These are phyloP conservation scores for Eutreptiella sp. DNA, from an alignment of 208 protist species.

Conservation along the genomic window DNA sequence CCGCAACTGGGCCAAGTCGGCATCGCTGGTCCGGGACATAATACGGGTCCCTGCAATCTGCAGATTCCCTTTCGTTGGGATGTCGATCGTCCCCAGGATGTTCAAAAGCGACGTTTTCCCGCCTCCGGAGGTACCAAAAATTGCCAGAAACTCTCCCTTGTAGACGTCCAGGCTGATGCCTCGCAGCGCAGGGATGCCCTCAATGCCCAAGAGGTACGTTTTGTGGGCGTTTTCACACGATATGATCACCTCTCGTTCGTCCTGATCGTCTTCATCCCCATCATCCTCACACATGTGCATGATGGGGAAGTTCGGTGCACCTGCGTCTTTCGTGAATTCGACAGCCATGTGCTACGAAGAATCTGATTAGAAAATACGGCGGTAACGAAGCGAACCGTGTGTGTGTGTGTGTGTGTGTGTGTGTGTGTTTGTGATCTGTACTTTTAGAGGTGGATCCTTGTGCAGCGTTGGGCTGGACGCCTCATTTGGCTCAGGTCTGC, in stretches of 20 bases:
- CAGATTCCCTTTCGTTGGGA: constrained; percentile 88
- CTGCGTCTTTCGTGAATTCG: too few species aligned
- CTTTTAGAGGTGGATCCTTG: too few species aligned
- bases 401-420: too few species aligned
- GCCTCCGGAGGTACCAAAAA: constrained; percentile 90
- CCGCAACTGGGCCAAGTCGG: constrained; percentile 55
- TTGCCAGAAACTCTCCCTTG: constrained; percentile 79
- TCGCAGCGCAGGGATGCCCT: constrained; percentile 89
- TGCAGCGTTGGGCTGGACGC: too few species aligned
- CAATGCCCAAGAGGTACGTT: constrained; percentile 88
- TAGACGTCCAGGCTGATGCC: constrained; percentile 76
- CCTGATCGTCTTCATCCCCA: too few species aligned
- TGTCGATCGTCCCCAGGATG: constrained; percentile 92
- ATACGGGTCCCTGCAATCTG: constrained; percentile 70
- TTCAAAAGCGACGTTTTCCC: constrained; percentile 94
- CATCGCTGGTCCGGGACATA: constrained; percentile 60
- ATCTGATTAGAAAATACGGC: too few species aligned
- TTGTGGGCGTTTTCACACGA: constrained; percentile 92
- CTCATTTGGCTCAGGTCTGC: too few species aligned
- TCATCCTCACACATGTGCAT: too few species aligned
- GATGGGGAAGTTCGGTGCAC: too few species aligned
- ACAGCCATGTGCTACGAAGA: too few species aligned
- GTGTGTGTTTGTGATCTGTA: too few species aligned
- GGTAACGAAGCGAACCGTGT: too few species aligned
- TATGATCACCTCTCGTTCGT: constrained; percentile 48